These are phyloP conservation scores for Sporothrix inflata DNA, from an alignment of 2,329 filamentous ascomycete genomes.

Conservation along the genomic window DNA sequence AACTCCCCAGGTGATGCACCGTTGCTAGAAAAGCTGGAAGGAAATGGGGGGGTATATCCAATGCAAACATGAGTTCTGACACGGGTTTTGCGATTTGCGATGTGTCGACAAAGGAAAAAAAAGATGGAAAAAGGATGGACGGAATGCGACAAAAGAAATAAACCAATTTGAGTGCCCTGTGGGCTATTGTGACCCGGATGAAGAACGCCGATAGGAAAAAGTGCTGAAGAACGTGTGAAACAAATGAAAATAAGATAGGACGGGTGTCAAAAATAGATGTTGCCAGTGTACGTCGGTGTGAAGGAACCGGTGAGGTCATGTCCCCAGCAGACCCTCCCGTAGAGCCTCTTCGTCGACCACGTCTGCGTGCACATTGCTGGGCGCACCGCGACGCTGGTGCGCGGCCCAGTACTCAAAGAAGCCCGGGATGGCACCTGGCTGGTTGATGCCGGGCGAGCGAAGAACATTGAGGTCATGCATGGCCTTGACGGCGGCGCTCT, in stretches of 20 bases:
- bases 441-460: conserved; percentile 75
- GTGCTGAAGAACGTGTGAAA: neutral
- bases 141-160: neutral
- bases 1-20: conserved; percentile 26
- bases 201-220: neutral
- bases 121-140: neutral
- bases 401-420: conserved; percentile 62
- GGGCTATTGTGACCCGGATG: neutral
- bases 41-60: conserved; percentile 24
- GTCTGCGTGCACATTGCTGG: conserved; percentile 61
- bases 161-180: neutral
- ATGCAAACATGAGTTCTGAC: conserved; percentile 1
- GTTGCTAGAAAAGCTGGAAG: neutral
- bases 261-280: conserved; percentile 5
- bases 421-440: conserved; percentile 73
- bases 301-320: neutral
- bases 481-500: conserved; percentile 25
- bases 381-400: conserved; percentile 55
- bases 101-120: conserved; percentile 24
- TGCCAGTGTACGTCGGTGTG: neutral
- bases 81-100: neutral
- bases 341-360: conserved; percentile 63
- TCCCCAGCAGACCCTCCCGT: conserved; percentile 60
- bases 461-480: conserved; percentile 43
- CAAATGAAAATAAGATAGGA: neutral